Percentiles rank a stretch among this genome's conserved stretches.
phyloP scores from a whole-genome alignment of 805 yeast species.

The Spathaspora passalidarum region DNA sequence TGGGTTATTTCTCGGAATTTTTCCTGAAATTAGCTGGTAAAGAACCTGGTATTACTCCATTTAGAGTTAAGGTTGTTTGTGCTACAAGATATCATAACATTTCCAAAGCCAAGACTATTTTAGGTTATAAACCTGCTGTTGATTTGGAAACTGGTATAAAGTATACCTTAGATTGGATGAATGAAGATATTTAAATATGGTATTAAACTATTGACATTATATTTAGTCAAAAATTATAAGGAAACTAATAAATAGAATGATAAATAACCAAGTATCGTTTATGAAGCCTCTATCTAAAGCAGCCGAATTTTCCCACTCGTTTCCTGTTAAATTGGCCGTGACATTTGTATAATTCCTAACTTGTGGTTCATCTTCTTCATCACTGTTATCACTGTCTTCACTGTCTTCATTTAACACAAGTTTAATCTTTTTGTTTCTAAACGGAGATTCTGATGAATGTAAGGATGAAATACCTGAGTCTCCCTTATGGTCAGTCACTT shows the following conservation, averaged over 20 bases:
- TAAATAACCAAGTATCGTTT: background rate
- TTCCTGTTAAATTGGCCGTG: background rate
- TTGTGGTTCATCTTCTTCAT: background rate
- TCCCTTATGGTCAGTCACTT: background rate
- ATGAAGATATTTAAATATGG: slow-evolving; percentile 42
- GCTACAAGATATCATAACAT: slow-evolving; percentile 94
- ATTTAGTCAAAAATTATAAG: background rate
- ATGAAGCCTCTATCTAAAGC: background rate
- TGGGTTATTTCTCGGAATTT: slow-evolving; percentile 79
- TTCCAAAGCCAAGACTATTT: slow-evolving; percentile 70
- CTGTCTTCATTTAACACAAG: slow-evolving; percentile 2
- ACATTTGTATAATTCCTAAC: background rate
- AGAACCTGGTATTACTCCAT: slow-evolving; percentile 93
- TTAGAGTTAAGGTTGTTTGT: slow-evolving; percentile 88
- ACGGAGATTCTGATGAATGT: background rate
- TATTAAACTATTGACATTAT: too few species aligned
- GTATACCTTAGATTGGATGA: slow-evolving; percentile 83
- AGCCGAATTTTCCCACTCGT: background rate
- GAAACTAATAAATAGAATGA: background rate
- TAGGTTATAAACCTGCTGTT: slow-evolving; percentile 81
- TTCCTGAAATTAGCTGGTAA: slow-evolving; percentile 69
- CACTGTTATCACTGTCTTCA: background rate
- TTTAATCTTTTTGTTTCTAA: slow-evolving; percentile 5
- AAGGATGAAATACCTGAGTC: background rate
- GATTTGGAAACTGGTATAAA: slow-evolving; percentile 76